Percentiles rank a stretch among this genome's conserved stretches.
These are phyloP conservation scores for Sporopachydermia quercuum DNA, from an alignment of 805 yeast genomes.

Conservation along the genomic window DNA sequence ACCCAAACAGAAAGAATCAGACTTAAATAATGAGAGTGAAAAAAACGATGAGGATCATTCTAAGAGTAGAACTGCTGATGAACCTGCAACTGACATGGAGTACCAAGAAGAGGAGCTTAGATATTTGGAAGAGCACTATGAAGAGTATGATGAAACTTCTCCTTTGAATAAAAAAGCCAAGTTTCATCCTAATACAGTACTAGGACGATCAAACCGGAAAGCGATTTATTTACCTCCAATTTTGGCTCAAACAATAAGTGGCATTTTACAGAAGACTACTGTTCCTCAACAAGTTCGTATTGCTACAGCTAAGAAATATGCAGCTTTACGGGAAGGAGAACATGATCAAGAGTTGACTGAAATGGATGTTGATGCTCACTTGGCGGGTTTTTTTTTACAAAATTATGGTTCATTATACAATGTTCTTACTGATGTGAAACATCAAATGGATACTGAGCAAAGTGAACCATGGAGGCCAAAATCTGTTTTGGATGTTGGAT, in stretches of 20 bases:
- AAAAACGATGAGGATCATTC: too few relatives aligned
- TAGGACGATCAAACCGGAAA: too few relatives aligned
- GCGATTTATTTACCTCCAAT: conserved; percentile 12
- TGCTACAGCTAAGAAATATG: conserved; percentile 16
- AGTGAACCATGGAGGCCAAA: conserved; percentile 44
- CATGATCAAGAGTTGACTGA: conserved; percentile 14
- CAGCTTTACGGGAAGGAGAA: conserved; percentile 5
- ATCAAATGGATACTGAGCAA: conserved; percentile 30
- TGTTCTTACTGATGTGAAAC: conserved; percentile 50
- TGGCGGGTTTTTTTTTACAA: conserved; percentile 68
- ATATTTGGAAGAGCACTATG: too few relatives aligned
- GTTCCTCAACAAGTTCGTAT: neutral
- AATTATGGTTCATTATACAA: conserved; percentile 60
- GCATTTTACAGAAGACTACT: neutral
- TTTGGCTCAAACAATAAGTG: conserved; percentile 16
- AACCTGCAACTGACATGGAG: too few relatives aligned
- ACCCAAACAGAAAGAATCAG: too few relatives aligned
- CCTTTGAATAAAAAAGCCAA: too few relatives aligned
- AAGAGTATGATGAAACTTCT: too few relatives aligned
- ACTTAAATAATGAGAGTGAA: too few relatives aligned
- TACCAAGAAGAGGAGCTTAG: too few relatives aligned
- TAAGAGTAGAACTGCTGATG: too few relatives aligned
- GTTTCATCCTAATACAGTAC: too few relatives aligned
- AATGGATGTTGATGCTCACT: conserved; percentile 60
- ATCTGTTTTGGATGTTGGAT: conserved; percentile 63